These are phyloP conservation scores for Cyberlindnera mycetangii DNA, from an alignment of 805 yeast species.

Conservation along the genomic window DNA sequence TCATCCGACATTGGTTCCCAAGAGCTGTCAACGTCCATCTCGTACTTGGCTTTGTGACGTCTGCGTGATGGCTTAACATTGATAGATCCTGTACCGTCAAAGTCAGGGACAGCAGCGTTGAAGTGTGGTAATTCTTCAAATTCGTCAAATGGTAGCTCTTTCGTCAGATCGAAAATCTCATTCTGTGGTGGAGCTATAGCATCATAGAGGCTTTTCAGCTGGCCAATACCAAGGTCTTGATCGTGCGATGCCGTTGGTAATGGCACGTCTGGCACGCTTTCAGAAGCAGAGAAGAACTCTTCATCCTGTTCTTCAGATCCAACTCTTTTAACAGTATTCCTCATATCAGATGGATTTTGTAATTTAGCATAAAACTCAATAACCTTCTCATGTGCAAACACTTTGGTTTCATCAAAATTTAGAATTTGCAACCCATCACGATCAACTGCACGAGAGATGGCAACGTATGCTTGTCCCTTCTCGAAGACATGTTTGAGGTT, in stretches of 20 bases:
- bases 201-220: neutral
- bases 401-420: constrained; percentile 62
- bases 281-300: neutral
- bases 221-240: neutral
- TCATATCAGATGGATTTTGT: constrained; percentile 27
- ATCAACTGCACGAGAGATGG: constrained; percentile 84
- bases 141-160: neutral
- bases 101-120: neutral
- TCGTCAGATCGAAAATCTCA: neutral
- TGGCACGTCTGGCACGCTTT: neutral
- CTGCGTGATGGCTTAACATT: neutral
- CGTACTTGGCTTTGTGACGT: neutral
- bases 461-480: constrained; percentile 95
- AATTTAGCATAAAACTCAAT: constrained; percentile 52
- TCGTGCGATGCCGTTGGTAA: no score
- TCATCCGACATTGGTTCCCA: constrained; percentile 4
- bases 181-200: neutral
- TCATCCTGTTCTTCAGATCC: neutral
- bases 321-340: constrained; percentile 7
- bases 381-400: constrained; percentile 71
- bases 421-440: constrained; percentile 80
- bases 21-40: neutral
- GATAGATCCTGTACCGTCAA: neutral
- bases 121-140: neutral
- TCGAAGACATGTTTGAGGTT: constrained; percentile 78